These are phyloP conservation scores for Spiraea crenata DNA, from an alignment of 331 rosid species.

Conservation along the genomic window DNA sequence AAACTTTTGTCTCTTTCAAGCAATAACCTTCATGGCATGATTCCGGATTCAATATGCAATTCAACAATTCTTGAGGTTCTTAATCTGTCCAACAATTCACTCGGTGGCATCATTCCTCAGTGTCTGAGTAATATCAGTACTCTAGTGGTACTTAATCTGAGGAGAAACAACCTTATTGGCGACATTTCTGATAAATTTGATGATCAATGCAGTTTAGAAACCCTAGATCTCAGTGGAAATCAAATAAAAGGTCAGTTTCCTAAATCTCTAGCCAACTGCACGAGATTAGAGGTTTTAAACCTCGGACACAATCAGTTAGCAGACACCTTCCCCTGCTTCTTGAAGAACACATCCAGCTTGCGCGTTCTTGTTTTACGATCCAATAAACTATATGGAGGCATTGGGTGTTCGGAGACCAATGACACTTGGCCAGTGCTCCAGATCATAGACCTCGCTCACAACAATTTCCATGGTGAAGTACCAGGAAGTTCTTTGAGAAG, in stretches of 20 bases:
- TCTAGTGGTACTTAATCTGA: background rate
- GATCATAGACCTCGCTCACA: conserved; percentile 33
- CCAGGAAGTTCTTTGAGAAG: background rate
- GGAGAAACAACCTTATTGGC: background rate
- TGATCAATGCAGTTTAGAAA: conserved; percentile 20
- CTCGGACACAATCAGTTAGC: conserved; percentile 15
- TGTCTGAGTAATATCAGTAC: background rate
- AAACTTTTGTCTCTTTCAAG: conserved; percentile 5
- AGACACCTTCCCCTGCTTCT: conserved; percentile 28
- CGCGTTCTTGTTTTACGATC: background rate
- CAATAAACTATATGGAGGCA: background rate
- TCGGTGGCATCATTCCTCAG: background rate
- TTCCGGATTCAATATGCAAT: background rate
- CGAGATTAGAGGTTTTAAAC: conserved; percentile 14
- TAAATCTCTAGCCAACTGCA: conserved; percentile 21
- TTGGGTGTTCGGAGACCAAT: background rate
- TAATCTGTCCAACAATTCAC: background rate
- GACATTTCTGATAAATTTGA: background rate
- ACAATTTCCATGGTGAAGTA: conserved; percentile 27
- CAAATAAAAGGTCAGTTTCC: conserved; percentile 27
- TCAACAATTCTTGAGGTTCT: background rate
- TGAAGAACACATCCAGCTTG: conserved; percentile 14
- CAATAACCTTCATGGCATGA: conserved; percentile 19
- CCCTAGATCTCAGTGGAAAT: conserved; percentile 22
- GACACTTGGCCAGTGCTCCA: conserved; percentile 24